phyloP scores from a whole-genome alignment of 805 yeast species.

The Candida vaughaniae region DNA sequence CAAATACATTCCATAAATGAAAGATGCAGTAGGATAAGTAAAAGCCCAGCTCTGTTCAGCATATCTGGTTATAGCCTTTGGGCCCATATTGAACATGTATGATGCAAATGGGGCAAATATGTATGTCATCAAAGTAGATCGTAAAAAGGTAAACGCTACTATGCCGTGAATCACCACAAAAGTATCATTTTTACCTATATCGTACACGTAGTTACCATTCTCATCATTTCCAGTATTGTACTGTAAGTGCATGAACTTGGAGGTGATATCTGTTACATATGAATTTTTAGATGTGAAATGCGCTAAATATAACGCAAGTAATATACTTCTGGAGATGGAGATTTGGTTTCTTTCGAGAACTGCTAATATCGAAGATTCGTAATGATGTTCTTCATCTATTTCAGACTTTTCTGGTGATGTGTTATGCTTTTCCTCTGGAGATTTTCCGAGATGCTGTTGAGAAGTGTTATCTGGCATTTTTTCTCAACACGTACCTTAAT shows the following conservation, averaged over 20 bases:
- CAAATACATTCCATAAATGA: conserved; percentile 55
- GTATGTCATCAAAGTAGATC: conserved; percentile 61
- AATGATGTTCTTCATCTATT: not conserved
- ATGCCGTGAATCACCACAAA: conserved; percentile 56
- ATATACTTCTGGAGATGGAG: conserved; percentile 27
- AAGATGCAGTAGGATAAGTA: conserved; percentile 56
- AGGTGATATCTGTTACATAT: conserved; percentile 22
- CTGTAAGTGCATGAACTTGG: conserved; percentile 38
- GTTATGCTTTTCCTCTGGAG: too few species aligned
- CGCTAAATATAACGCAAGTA: conserved; percentile 23
- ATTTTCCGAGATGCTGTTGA: too few species aligned
- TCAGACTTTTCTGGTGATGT: too few species aligned
- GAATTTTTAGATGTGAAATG: conserved; percentile 21
- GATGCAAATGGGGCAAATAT: conserved; percentile 58
- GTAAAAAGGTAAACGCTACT: conserved; percentile 52
- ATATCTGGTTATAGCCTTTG: conserved; percentile 63
- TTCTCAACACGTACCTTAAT: too few species aligned
- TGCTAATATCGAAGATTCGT: conserved; percentile 1
- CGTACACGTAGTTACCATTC: conserved; percentile 36
- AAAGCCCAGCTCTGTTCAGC: conserved; percentile 86
- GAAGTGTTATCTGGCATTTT: too few species aligned
- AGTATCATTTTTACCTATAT: conserved; percentile 54
- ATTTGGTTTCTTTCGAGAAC: conserved; percentile 37
- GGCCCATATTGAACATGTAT: conserved; percentile 38
- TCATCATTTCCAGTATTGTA: conserved; percentile 17